Conservation (phyloP, 2,329 filamentous ascomycete genomes). For the Ophiostoma fasciatum region DNA sequence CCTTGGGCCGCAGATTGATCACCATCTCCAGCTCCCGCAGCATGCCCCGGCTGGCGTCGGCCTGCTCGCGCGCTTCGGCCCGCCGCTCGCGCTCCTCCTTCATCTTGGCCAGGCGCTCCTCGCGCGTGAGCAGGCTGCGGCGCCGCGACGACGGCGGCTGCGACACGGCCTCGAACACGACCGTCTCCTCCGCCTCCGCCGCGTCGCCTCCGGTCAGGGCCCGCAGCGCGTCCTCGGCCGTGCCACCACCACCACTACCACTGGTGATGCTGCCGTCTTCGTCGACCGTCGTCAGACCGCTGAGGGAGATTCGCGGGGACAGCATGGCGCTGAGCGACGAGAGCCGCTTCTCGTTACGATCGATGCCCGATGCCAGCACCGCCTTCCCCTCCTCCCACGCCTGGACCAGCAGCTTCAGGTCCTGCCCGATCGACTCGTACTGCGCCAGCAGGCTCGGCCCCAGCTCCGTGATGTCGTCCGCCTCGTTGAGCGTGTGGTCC, state of each 20-base stretch:
- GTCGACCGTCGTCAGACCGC: conserved; percentile 50
- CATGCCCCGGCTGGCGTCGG: conserved; percentile 78
- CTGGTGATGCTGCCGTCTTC: conserved; percentile 22
- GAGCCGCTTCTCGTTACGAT: conserved; percentile 59
- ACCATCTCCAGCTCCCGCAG: conserved; percentile 84
- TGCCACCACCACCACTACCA: conserved; percentile 15
- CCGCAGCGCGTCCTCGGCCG: conserved; percentile 48
- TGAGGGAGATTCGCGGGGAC: conserved; percentile 48
- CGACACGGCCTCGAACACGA: conserved; percentile 86
- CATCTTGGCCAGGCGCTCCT: conserved; percentile 78
- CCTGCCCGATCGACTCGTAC: conserved; percentile 86
- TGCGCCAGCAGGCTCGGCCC: conserved; percentile 69
- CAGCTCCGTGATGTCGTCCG: conserved; percentile 57
- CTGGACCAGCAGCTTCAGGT: conserved; percentile 64
- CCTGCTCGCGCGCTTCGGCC: conserved; percentile 54
- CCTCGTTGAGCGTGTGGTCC: conserved; percentile 60
- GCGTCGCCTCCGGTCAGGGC: conserved; percentile 49
- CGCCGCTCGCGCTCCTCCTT: conserved; percentile 71
- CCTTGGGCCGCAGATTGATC: conserved; percentile 37
- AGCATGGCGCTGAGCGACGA: conserved; percentile 45
- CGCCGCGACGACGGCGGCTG: conserved; percentile 45
- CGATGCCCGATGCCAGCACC: conserved; percentile 67
- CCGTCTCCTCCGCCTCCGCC: conserved; percentile 49
- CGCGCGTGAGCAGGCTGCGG: conserved; percentile 58
- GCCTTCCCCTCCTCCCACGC: conserved; percentile 81